Evolutionary conservation across 192 early-diverging fungal genomes (phyloP).

Genomic region (Polychytrium aggregatum): DNA sequence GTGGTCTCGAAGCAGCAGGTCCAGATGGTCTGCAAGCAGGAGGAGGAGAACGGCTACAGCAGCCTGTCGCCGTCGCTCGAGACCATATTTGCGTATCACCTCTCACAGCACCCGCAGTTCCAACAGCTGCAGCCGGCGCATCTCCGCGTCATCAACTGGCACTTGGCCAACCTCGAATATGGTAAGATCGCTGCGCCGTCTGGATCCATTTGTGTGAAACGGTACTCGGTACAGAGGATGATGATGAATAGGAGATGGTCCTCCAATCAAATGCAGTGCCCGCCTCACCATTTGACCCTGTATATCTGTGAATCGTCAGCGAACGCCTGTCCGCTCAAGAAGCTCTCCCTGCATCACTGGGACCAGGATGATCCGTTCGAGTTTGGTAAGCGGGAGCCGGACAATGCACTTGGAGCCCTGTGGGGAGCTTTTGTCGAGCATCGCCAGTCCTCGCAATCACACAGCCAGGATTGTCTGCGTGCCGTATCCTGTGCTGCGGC

Average conservation of each 20-base stretch:
- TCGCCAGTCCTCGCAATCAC: neutral
- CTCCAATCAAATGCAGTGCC: no score
- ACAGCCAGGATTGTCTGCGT: neutral
- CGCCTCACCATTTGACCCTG: neutral
- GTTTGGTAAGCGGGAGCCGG: slow-evolving; percentile 17
- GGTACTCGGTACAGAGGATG: neutral
- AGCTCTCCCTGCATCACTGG: slow-evolving; percentile 24
- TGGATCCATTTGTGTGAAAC: neutral
- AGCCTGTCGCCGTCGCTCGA: slow-evolving; percentile 18
- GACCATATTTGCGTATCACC: slow-evolving; percentile 29
- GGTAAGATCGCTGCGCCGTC: no score
- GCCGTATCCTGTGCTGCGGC: neutral
- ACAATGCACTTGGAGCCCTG: no score
- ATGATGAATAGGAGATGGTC: no score
- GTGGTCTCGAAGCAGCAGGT: neutral
- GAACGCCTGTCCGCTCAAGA: slow-evolving; percentile 23
- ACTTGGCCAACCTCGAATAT: slow-evolving; percentile 36
- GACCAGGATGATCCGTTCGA: slow-evolving; percentile 33
- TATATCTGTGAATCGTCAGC: no score
- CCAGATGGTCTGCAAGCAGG: neutral
- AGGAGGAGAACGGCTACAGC: neutral
- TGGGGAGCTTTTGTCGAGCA: neutral
- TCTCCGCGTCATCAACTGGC: slow-evolving; percentile 30
- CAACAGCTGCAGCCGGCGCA: slow-evolving; percentile 13
- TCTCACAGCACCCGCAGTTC: slow-evolving; percentile 24